Evolutionary conservation across 108 stramenopile genomes (phyloP), one percentile per base, ranked within the genome.

Genomic region (Bacterosira constricta): DNA sequence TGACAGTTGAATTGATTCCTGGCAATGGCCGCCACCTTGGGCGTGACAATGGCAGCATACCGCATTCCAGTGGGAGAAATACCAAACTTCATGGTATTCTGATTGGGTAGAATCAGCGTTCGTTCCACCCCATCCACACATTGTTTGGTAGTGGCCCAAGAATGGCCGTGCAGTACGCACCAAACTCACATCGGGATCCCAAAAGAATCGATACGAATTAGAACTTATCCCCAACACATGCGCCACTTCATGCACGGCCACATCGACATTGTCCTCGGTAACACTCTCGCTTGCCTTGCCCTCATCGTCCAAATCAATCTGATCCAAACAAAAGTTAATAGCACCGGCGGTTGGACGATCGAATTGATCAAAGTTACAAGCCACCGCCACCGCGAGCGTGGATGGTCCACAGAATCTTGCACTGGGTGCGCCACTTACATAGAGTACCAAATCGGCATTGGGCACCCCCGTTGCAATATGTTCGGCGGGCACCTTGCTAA

Each of bases 1-100:
- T 90, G 89, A 65, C 93, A 94, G 69, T 94, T 64, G 57, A 94
- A 94, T 49, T 94, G 93, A 70, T 94, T 94, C 35, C 93, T 64
- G 1, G 88, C 93, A 47, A 91, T 77, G 4, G 89, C 78, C 11
- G 80, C 69, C 25, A 90, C 93, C 61, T 88, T 87, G 8, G 86
- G 85, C 13, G 93, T 94, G 2, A 94, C 93, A 71, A 94, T 86
- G 13, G 72, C 62, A 4, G 90, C 90, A 75, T 87, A 89, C 51
- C 90, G 77, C 49, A 87, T 83, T 41, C 93, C 93, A 71, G 87
- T 87, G 9, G 55, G 62, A 20, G 82, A 77, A 39, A 77, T 53
- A 44, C 64, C 74, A 74, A 91, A 90, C 62, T 86, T 80, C 86
- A 94, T 87, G 29, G 93, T 94, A 77, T 85, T 79, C 25, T 88